A percentile compares a stretch with the other conserved stretches of the same genome.
Evolutionary conservation across 2,329 filamentous ascomycete genomes (phyloP).

Genomic region (Ophiostoma triangulosporum): DNA sequence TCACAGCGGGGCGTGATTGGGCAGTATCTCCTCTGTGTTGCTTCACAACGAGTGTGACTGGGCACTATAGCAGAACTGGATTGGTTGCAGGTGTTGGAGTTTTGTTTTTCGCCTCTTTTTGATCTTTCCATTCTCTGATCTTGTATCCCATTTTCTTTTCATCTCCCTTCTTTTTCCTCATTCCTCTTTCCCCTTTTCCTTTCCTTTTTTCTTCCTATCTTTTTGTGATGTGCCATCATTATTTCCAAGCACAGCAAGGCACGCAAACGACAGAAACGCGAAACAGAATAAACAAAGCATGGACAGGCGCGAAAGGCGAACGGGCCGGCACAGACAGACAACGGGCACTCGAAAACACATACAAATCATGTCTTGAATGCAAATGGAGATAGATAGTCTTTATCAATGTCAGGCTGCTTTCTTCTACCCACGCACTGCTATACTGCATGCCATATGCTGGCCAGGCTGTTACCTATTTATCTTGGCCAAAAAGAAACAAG

Average conservation of each 20-base stretch:
- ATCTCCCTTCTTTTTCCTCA: background rate
- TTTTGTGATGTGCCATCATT: background rate
- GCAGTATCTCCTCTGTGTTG: too few species aligned
- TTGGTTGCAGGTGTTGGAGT: too few species aligned
- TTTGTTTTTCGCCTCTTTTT: too few species aligned
- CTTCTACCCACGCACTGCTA: too few species aligned
- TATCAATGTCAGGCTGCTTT: too few species aligned
- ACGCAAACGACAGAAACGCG: background rate
- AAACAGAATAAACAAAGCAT: background rate
- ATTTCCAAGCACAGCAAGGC: background rate
- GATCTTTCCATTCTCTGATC: too few species aligned
- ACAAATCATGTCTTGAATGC: background rate
- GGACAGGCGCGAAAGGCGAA: background rate
- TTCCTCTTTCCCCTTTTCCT: background rate
- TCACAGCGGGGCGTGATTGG: too few species aligned
- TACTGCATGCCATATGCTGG: too few species aligned
- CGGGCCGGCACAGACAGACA: background rate
- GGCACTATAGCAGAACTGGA: too few species aligned
- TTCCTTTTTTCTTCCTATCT: background rate
- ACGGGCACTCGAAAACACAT: background rate
- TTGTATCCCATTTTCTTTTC: background rate
- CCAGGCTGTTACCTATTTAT: background rate
- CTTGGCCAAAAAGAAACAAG: background rate
- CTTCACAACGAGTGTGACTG: too few species aligned
- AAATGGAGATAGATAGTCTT: too few species aligned